Evolutionary conservation across 306 rosid species (phyloP).

Genomic region (Dalbergia cochinchinensis): DNA sequence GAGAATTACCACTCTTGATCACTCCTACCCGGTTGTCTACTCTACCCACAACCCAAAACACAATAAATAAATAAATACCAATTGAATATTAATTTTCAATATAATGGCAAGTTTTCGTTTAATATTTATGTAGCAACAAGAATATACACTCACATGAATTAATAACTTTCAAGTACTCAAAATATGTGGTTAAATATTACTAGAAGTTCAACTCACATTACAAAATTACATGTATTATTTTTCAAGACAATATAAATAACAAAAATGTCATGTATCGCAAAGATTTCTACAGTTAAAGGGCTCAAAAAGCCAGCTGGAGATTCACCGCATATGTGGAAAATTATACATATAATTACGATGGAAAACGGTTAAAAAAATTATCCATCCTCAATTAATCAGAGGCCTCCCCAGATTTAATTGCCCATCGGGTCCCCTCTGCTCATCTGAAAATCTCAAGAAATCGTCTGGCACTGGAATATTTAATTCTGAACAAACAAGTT

Average conservation of each 20-base stretch:
- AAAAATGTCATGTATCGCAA: not conserved
- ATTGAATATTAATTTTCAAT: too few species aligned
- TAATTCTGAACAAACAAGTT: constrained; percentile 86
- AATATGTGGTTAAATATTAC: not conserved
- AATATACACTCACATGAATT: not conserved
- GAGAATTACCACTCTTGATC: too few species aligned
- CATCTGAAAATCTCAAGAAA: constrained; percentile 49
- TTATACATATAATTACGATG: constrained; percentile 13
- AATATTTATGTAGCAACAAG: not conserved
- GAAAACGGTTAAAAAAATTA: constrained; percentile 14
- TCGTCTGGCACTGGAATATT: constrained; percentile 84
- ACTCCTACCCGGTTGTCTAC: too few species aligned
- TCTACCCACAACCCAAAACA: too few species aligned
- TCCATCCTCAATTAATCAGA: constrained; percentile 69
- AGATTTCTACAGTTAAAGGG: constrained; percentile 2
- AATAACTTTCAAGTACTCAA: not conserved
- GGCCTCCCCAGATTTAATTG: constrained; percentile 54
- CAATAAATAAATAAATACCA: too few species aligned
- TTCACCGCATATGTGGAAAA: constrained; percentile 11
- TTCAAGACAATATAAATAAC: not conserved
- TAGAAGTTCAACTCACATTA: constrained; percentile 12
- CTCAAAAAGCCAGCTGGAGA: not conserved
- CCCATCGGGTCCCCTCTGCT: constrained; percentile 44
- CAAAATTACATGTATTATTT: constrained; percentile 36
- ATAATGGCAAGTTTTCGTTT: not conserved